Evolutionary conservation across 202 grass and related monocot genomes (phyloP), one percentile per base, ranked within the genome.

Genomic region (Setaria viridis): DNA sequence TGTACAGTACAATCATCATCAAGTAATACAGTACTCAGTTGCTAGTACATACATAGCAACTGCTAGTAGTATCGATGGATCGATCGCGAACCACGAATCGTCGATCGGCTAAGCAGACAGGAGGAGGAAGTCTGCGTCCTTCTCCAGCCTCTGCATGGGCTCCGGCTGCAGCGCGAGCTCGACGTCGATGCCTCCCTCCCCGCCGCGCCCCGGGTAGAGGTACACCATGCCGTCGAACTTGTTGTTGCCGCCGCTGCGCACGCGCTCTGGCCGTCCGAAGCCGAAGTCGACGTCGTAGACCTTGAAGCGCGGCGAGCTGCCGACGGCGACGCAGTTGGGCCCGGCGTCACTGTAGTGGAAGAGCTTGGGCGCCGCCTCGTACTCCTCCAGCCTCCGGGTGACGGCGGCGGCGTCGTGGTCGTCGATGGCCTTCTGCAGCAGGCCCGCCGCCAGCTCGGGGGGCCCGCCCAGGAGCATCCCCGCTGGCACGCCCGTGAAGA

Each of bases 211-310:
- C 0, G 97, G 89, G 88, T 99, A 99, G 29, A 99, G 84, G 91
- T 96, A 99, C n/a, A 99, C 90, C 97, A 99, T 99, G 6, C 97
- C 97, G 76, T 99, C 97, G 87, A 96, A 99, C 94, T 91, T 99
- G 88, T 99, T 99, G 85, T 99, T 99, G 1, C 76, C 91, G 6
- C 87, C 97, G 81, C 97, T 96, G 62, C 97, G 77, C 29, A 99
- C 97, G 50, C 92, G 86, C 87, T 94, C 93, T 4, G 97, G 93
- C 41, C 63, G 35, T 0, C 97, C 97, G 74, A 99, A 96, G 1
- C 97, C 97, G 30, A 96, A 99, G 86, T 99, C 97, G 0, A 99
- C 97, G 77, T 96, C 97, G 80, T 96, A 99, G 8, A 99, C 97
- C 63, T 79, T 83, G 86, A 99, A 99, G 2, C 97, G 67, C 67